Conservation (phyloP, 371 early-diverging fungal genomes). For the Furculomyces boomerangus region DNA sequence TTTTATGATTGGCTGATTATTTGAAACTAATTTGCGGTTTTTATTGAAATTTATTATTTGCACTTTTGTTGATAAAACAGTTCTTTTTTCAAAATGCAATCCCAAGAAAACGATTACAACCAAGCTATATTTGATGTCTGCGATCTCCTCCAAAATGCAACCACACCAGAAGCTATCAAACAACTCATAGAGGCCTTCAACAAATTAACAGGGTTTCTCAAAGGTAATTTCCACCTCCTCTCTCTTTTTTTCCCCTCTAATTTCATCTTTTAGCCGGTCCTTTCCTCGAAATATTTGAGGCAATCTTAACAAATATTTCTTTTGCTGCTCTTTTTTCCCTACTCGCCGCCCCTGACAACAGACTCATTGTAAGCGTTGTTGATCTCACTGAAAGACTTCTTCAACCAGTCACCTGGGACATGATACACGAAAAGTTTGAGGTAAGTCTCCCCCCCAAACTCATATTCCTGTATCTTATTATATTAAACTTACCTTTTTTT, state of each 20-base stretch:
- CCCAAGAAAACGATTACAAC: constrained; percentile 10
- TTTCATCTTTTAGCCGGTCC: constrained; percentile 7
- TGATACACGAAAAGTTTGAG: constrained; percentile 22
- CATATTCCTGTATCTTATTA: not conserved
- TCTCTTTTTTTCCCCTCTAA: not conserved
- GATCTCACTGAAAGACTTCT: constrained; percentile 16
- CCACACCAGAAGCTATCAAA: constrained; percentile 14
- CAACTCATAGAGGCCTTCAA: constrained; percentile 13
- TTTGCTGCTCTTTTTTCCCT: constrained; percentile 20
- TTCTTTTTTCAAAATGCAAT: too few species aligned
- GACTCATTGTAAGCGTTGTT: constrained; percentile 14
- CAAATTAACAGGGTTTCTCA: constrained; percentile 12
- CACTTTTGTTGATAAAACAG: too few species aligned
- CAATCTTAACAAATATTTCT: constrained; percentile 18
- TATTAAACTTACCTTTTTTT: not conserved
- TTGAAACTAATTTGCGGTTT: too few species aligned
- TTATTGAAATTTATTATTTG: too few species aligned
- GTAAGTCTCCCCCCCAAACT: not conserved
- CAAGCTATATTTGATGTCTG: constrained; percentile 17
- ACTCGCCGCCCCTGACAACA: constrained; percentile 20
- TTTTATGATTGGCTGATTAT: too few species aligned
- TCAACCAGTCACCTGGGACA: constrained; percentile 17
- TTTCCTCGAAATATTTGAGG: constrained; percentile 20
- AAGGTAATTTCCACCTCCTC: constrained; percentile 1
- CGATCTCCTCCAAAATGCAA: constrained; percentile 16